Evolutionary conservation across 1,284 basidiomycete species (phyloP), one percentile per base, ranked within the genome.

Genomic region (Fomitopsis betulina): DNA sequence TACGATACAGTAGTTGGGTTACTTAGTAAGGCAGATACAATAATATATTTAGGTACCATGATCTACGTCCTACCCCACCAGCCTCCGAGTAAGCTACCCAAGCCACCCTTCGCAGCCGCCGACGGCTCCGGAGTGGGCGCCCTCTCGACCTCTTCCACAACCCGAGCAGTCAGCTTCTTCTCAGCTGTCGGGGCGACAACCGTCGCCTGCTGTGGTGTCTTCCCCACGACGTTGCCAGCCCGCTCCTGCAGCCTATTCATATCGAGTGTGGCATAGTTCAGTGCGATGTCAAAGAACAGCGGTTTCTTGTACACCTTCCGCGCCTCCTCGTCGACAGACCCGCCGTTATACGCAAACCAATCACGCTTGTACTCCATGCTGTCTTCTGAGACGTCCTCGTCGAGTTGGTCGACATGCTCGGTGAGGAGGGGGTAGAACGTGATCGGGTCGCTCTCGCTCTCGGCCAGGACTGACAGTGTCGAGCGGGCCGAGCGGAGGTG

Each of bases 221-320:
- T 54, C 15, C 62, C 9, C 32, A 60, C 57, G 10, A 60, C 60
- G 73, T 85, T 87, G 1, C 93, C 93, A 4, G 88, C 90, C 7
- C 86, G 77, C 58, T 80, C 81, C 66, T 85, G 75, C 56, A 96
- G 74, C 53, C 83, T 77, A 49, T 93, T 90, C 83, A 95, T 87
- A 67, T 92, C 90, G 58, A 94, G 71, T 65, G 89, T 85, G 56
- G 94, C 86, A 67, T 96, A 96, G 73, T 96, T 96, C 68, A 94
- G 85, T n/a, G 93, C 94, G 63, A 93, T 90, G 70, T 96, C 93
- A 73, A 94, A 96, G 78, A 96, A 96, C 35, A 94, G 68, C 8
- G 91, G 91, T 70, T 95, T 95, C 75, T 88, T 86, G 71, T 85
- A 76, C 32, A 76, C 69, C 62, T 79, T 79, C 45, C 75, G 67